Conservation (phyloP, 1,139 yeast species). For the Candida sp. region DNA sequence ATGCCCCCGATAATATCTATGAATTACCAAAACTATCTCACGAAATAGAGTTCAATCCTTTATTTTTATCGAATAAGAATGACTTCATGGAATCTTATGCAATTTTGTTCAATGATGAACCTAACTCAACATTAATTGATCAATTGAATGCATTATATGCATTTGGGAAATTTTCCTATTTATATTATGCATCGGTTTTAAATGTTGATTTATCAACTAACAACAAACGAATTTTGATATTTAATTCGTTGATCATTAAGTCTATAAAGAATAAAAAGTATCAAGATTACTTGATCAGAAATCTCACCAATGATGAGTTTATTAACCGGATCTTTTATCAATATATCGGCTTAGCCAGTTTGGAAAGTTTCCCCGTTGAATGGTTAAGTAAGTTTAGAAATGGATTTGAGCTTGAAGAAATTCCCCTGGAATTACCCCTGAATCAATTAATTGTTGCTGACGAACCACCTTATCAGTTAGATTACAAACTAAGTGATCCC, state of each 20-base stretch:
- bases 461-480: background rate
- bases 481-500: background rate
- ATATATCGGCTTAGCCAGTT: conserved; percentile 2
- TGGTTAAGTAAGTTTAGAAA: conserved; percentile 1
- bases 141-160: background rate
- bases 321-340: conserved; percentile 1
- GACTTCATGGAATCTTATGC: background rate
- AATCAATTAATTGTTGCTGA: background rate
- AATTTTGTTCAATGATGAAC: background rate
- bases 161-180: conserved; percentile 1
- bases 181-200: background rate
- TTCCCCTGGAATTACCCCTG: background rate
- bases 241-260: background rate
- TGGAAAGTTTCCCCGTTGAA: conserved; percentile 1
- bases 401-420: background rate
- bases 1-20: conserved; percentile 2
- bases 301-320: background rate
- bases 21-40: conserved; percentile 7
- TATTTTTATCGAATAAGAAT: conserved; percentile 5
- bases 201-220: background rate
- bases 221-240: background rate
- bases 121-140: background rate
- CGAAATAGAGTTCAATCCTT: conserved; percentile 6
- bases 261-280: background rate
- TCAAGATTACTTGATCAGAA: background rate